Evolutionary conservation across 2,329 filamentous ascomycete genomes (phyloP), one percentile per base, ranked within the genome.

Genomic region (Pyrenophora graminea): DNA sequence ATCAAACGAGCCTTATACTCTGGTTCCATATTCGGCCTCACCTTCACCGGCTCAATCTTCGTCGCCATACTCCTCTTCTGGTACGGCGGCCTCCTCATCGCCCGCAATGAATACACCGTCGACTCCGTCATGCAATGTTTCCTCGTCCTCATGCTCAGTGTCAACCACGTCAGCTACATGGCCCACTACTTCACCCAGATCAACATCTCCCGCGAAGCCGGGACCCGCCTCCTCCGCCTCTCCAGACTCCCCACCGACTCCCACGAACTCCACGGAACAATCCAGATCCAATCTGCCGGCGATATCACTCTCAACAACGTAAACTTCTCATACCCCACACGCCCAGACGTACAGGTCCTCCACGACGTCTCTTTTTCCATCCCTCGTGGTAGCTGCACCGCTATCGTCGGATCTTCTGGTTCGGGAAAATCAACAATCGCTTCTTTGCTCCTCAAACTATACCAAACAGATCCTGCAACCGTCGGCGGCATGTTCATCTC

Each of bases 361-460:
- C 77, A 79, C 8, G 76, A 83, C 18, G 70, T 96, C n/a, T 85
- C 79, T n/a, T 76, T 96, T 6, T 76, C 73, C 0, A 82, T 97
- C 44, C 68, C 78, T 1, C 71, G 81, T 0, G 85, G 86, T 18
- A 84, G 82, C 3, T 89, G 84, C 59, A 86, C 86, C 0, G 91
- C 90, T 2, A 84, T 97, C 17, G 91, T 95, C 2, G 92, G 93
- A 1, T 76, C 83, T 1, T 96, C 91, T 0, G 93, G 94, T 0
- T 90, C 88, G n/a, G 93, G 94, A 1, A 97, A 99, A 74, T 92
- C 88, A 12, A 97, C 93, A 0, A 80, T 97, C 31, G 81, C 88
- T 0, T 83, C 88, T 0, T 76, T 97, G 0, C 77, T 97, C 0
- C 75, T 95, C 3, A 84, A 87, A 1, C 78, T 97, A 0, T 91